Base-by-base conservation (phyloP, 306 rosid species). In the Glycine tomentella region DNA sequence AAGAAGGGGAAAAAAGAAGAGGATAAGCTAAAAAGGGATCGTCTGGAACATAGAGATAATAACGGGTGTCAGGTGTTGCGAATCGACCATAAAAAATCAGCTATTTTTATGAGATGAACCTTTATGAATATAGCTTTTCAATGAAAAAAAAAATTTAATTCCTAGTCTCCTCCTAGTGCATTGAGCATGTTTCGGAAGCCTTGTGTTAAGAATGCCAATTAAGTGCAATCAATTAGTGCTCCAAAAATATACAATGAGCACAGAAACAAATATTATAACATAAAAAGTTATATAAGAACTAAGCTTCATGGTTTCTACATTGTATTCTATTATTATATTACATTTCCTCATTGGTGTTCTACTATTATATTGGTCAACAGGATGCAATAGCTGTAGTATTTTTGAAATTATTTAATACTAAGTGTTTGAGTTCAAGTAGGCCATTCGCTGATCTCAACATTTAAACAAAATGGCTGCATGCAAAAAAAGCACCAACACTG, bases 401-500 rank as follows among this genome's bases (percentile, higher is more conserved):
- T 69, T 40, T 9, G 16, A 20, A 69, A 69, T 20, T 46, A 20
- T 45, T 46, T 49, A 48, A 48, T 17, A 48, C 4, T 6, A 25
- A 48, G 57, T 59, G 49, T 50, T 70, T 25, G 61, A 49, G 58
- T 11, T 13, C 20, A 51, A 25, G 75, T 70, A 49, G 8, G 75
- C 59, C 75, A 71, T 50, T n/a, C 61, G 50, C 40, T 11, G 17
- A 46, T 40, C 15, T 20, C 56, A 10, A 69, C 17, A 48, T 25
- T 6, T 69, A 69, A 69, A 69, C 61, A 50, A 5, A 66, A 16
- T 65, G 51, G 49, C 71, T 15, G 12, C 49, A 40, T 38, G 48
- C 49, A n/a, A n/a, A 65, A 62, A 65, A 65, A 13, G 4, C 31
- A 40, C 6, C 25, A 40, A 38, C 50, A 65, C 31, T 65, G 31